Evolutionary conservation across 768 basidiomycete genomes (phyloP).

Genomic region (Auricularia auricula-judae): DNA sequence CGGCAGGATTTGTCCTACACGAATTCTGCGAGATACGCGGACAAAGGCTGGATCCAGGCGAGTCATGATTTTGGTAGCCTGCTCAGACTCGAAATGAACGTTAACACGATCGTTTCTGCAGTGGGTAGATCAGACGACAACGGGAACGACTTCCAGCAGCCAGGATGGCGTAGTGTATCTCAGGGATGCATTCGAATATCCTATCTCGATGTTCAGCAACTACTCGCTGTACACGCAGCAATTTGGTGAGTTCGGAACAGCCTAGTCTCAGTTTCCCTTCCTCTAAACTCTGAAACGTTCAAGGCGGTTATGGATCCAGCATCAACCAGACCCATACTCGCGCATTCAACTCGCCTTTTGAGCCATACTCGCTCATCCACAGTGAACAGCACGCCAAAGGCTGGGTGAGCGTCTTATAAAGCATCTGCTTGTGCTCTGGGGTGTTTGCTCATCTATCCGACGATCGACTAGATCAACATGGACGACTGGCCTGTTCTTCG

Average conservation of each 20-base stretch:
- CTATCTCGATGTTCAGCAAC: not conserved
- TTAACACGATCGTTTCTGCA: not conserved
- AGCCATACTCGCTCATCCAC: not conserved
- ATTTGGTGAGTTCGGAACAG: not conserved
- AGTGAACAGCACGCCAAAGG: not conserved
- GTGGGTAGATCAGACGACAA: not conserved
- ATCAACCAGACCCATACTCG: not conserved
- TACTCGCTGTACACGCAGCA: not conserved
- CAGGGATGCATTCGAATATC: not conserved
- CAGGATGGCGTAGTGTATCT: not conserved
- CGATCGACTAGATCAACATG: not conserved
- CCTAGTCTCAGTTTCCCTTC: too few species aligned
- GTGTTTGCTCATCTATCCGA: not conserved
- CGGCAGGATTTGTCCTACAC: not conserved
- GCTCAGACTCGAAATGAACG: not conserved
- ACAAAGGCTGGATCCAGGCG: not conserved
- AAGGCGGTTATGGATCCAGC: not conserved
- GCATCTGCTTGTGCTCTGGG: not conserved
- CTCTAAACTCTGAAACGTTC: too few species aligned
- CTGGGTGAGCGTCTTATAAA: not conserved
- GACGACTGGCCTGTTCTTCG: not conserved
- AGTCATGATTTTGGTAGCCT: not conserved
- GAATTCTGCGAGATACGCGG: not conserved
- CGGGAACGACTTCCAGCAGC: not conserved
- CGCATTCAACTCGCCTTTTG: not conserved